Base-by-base conservation (phyloP, 441 rosid species). In the Jatropha podagrica region DNA sequence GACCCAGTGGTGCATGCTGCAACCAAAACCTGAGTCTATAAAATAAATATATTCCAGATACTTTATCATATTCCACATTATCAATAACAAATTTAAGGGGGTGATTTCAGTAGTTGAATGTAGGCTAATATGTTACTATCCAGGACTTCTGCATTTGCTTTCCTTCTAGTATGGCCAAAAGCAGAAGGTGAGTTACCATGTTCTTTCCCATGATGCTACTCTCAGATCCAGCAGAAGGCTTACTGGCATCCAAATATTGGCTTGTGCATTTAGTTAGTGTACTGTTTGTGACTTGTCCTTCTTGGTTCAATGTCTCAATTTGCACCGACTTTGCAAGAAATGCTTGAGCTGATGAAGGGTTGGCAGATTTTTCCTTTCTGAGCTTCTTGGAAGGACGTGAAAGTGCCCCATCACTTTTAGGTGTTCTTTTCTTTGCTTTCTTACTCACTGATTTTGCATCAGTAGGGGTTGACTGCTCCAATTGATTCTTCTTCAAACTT, bases 171-270 rank as follows among this genome's bases (percentile, higher is more conserved):
- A 27, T 15, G 52, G 38, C 38, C 46, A 64, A 59, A 23, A 75
- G 38, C 10, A 75, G 61, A 83, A 68, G 60, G 72, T 49, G 48
- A 51, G 79, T 82, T 82, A 87, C 90, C 76, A 70, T 59, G 79
- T 73, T 73, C 52, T 60, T 72, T 74, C 72, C 74, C 59, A 60
- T 62, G 56, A 59, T 37, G 48, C 76, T 72, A 63, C 68, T 56
- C 69, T 78, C 81, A 52, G 44, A 69, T 69, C 46, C 74, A 79
- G 74, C 59, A 61, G 79, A 76, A 44, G 77, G 63, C 41, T 74
- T 75, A 74, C 77, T 62, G 18, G 26, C 37, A 41, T 17, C 74
- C 49, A 67, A 63, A 62, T 44, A 13, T 67, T 51, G 54, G 37
- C 74, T 77, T 5, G 68, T 52, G 63, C 56, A 37, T 71, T 76